Conservation (phyloP, 2,329 filamentous ascomycete genomes). For the Metarhizium robertsii region DNA sequence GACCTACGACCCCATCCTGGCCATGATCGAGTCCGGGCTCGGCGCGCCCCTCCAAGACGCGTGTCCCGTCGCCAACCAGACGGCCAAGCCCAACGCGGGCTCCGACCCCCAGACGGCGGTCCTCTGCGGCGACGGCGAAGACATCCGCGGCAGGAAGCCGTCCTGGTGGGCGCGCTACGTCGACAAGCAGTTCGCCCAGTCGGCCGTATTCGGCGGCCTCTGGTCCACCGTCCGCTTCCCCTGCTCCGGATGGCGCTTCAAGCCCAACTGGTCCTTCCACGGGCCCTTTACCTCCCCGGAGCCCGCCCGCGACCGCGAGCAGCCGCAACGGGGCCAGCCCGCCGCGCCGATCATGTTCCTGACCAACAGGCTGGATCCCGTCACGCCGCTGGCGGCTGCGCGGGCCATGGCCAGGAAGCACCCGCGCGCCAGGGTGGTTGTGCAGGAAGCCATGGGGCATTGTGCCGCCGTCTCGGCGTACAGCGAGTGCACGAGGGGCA, state of each 20-base stretch:
- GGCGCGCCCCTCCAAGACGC: constrained; percentile 14
- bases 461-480: constrained; percentile 2
- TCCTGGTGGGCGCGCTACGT: constrained; percentile 22
- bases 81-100: neutral
- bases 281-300: constrained; percentile 24
- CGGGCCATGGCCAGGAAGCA: constrained; percentile 9
- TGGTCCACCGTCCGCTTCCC: constrained; percentile 28
- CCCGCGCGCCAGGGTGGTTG: constrained; percentile 13
- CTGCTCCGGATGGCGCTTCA: constrained; percentile 29
- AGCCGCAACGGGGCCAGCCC: constrained; percentile 19
- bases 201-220: constrained; percentile 19
- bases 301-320: constrained; percentile 7
- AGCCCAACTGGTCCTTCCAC: constrained; percentile 30
- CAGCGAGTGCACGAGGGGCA: constrained; percentile 10
- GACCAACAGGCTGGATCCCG: constrained; percentile 32
- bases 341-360: constrained; percentile 34
- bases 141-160: constrained; percentile 11
- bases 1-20: constrained; percentile 2
- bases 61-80: constrained; percentile 7
- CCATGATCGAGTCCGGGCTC: neutral
- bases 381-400: constrained; percentile 29
- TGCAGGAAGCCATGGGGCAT: constrained; percentile 15
- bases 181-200: constrained; percentile 14
- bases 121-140: constrained; percentile 26
- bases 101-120: constrained; percentile 18